A percentile compares a stretch with the other conserved stretches of the same genome.
Evolutionary conservation across 768 basidiomycete genomes (phyloP).

Genomic region (Kwoniella dejecticola): DNA sequence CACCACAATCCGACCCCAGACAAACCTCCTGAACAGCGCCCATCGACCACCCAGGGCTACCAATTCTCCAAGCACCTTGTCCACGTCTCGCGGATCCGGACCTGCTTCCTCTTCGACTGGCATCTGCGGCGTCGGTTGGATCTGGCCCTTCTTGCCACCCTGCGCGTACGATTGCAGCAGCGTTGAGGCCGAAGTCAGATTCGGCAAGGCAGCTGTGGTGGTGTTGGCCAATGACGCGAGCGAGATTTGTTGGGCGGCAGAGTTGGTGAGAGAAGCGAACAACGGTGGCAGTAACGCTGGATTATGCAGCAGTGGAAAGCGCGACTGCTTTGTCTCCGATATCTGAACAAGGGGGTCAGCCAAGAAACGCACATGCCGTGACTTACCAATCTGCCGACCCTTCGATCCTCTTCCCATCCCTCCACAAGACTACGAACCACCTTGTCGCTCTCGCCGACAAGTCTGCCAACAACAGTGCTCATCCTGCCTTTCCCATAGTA

Average conservation of each 20-base stretch:
- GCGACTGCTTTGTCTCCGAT: slow-evolving; percentile 54
- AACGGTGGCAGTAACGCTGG: slow-evolving; percentile 43
- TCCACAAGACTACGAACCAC: slow-evolving; percentile 73
- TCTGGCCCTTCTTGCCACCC: slow-evolving; percentile 31
- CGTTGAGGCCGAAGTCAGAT: slow-evolving; percentile 45
- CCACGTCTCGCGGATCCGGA: slow-evolving; percentile 85
- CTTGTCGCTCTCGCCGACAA: slow-evolving; percentile 83
- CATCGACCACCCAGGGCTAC: slow-evolving; percentile 89
- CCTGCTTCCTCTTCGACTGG: slow-evolving; percentile 50
- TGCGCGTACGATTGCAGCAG: slow-evolving; percentile 51
- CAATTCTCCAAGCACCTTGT: slow-evolving; percentile 82
- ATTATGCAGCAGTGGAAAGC: slow-evolving; percentile 45
- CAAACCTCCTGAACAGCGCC: slow-evolving; percentile 85
- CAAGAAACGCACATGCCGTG: neutral
- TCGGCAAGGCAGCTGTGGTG: slow-evolving; percentile 43
- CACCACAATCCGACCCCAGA: slow-evolving; percentile 73
- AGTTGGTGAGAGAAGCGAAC: slow-evolving; percentile 39
- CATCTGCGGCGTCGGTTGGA: slow-evolving; percentile 16
- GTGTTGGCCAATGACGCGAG: slow-evolving; percentile 37
- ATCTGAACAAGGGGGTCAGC: slow-evolving; percentile 42
- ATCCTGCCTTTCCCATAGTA: slow-evolving; percentile 92
- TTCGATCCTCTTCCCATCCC: slow-evolving; percentile 89
- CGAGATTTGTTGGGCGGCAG: slow-evolving; percentile 31
- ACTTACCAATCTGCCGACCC: slow-evolving; percentile 64
- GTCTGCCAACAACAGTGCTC: slow-evolving; percentile 68